phyloP scores from a whole-genome alignment of 306 rosid genomes.

The Chamaecrista fasciculata region DNA sequence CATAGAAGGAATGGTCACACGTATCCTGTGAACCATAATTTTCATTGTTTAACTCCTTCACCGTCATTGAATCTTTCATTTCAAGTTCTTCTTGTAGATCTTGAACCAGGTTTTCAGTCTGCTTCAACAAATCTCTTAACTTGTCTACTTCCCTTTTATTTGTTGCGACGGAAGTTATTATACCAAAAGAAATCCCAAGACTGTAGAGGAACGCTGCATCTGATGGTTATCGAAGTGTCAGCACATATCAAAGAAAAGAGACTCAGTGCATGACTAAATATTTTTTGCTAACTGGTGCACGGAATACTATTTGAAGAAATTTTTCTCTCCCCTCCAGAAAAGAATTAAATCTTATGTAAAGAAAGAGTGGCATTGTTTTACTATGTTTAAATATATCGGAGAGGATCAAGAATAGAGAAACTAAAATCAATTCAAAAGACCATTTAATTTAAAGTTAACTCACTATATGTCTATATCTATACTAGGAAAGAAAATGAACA shows the following conservation, averaged over 20 bases:
- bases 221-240: slow-evolving; percentile 34
- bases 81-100: slow-evolving; percentile 89
- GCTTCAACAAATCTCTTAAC: slow-evolving; percentile 60
- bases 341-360: neutral
- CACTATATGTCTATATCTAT: neutral
- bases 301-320: slow-evolving; percentile 10
- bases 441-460: slow-evolving; percentile 16
- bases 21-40: slow-evolving; percentile 47
- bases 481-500: neutral
- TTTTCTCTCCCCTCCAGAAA: neutral
- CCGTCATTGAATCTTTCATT: slow-evolving; percentile 72
- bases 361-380: neutral
- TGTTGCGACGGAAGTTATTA: slow-evolving; percentile 47
- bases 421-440: slow-evolving; percentile 18
- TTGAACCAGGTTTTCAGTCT: slow-evolving; percentile 64
- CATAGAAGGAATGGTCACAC: slow-evolving; percentile 36
- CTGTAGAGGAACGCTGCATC: slow-evolving; percentile 54
- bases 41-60: slow-evolving; percentile 65
- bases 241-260: slow-evolving; percentile 19
- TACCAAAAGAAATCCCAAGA: slow-evolving; percentile 75
- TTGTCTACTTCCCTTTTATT: slow-evolving; percentile 57
- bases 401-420: neutral
- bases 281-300: neutral
- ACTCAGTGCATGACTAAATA: neutral
- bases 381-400: neutral